phyloP scores from a whole-genome alignment of 345 rosid genomes.

The Atalantia buxifolia region DNA sequence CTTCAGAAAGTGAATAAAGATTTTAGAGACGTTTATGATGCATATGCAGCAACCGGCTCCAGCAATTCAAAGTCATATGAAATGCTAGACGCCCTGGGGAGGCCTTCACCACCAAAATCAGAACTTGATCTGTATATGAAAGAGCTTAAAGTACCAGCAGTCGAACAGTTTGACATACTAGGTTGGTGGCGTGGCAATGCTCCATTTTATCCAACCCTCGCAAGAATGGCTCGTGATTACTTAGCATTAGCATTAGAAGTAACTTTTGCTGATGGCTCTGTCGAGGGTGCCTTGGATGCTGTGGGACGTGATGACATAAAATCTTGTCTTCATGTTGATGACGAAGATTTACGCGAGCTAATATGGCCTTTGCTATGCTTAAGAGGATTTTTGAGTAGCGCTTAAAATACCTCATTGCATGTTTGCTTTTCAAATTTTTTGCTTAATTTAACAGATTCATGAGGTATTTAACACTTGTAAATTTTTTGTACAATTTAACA shows the following conservation, averaged over 20 bases:
- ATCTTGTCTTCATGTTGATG: too few species aligned
- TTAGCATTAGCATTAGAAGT: neutral
- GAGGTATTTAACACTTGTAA: too few species aligned
- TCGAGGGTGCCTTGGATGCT: too few species aligned
- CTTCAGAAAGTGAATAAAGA: neutral
- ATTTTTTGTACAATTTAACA: too few species aligned
- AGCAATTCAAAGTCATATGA: neutral
- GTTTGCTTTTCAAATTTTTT: too few species aligned
- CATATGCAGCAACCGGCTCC: neutral
- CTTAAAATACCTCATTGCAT: too few species aligned
- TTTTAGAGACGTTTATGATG: neutral
- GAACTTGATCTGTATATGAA: slow-evolving; percentile 11
- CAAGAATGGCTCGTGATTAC: slow-evolving; percentile 10
- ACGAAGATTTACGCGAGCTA: too few species aligned
- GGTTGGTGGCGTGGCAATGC: slow-evolving; percentile 7
- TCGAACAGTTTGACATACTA: neutral
- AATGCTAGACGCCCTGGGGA: neutral
- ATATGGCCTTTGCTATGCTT: too few species aligned
- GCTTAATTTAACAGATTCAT: too few species aligned
- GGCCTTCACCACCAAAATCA: neutral
- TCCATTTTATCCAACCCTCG: neutral
- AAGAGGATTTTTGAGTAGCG: too few species aligned
- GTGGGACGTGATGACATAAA: too few species aligned
- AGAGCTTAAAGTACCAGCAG: neutral
- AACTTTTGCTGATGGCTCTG: too few species aligned